phyloP scores from a whole-genome alignment of 805 yeast species.

The Saccharomycopsis vini region DNA sequence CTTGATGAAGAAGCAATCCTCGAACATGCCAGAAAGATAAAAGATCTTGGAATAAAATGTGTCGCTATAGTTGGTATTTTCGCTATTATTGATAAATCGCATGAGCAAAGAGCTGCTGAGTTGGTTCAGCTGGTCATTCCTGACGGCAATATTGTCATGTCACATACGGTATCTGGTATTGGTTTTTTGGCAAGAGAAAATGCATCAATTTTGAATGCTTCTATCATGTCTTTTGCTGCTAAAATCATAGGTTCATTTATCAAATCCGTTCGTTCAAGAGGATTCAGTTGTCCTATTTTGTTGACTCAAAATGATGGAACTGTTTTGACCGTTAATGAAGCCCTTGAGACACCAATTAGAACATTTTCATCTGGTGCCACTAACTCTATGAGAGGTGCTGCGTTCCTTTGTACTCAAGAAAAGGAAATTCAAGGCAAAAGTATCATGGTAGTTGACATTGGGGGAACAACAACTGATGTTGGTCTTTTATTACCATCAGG shows the following conservation, averaged over 20 bases:
- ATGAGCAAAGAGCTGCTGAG: constrained; percentile 30
- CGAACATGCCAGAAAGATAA: constrained; percentile 27
- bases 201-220: constrained; percentile 38
- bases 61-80: constrained; percentile 36
- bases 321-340: constrained; percentile 32
- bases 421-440: constrained; percentile 21
- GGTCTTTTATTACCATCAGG: constrained; percentile 38
- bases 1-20: constrained; percentile 27
- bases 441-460: constrained; percentile 38
- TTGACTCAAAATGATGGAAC: constrained; percentile 44
- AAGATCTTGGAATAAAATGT: constrained; percentile 27
- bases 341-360: constrained; percentile 33
- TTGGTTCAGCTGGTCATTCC: constrained; percentile 31
- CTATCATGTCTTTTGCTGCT: constrained; percentile 35
- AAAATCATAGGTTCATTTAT: constrained; percentile 33
- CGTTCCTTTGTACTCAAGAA: constrained; percentile 30
- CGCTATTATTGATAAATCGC: constrained; percentile 31
- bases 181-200: constrained; percentile 40
- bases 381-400: constrained; percentile 40
- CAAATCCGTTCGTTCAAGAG: constrained; percentile 30
- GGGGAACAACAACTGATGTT: constrained; percentile 45
- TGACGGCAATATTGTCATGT: constrained; percentile 29
- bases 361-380: constrained; percentile 44
- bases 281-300: constrained; percentile 32
- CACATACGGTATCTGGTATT: constrained; percentile 35